Percentiles rank a stretch among this genome's conserved stretches.
These are phyloP conservation scores for Backusella circina DNA, from an alignment of 192 early-diverging fungal genomes.

Conservation along the genomic window DNA sequence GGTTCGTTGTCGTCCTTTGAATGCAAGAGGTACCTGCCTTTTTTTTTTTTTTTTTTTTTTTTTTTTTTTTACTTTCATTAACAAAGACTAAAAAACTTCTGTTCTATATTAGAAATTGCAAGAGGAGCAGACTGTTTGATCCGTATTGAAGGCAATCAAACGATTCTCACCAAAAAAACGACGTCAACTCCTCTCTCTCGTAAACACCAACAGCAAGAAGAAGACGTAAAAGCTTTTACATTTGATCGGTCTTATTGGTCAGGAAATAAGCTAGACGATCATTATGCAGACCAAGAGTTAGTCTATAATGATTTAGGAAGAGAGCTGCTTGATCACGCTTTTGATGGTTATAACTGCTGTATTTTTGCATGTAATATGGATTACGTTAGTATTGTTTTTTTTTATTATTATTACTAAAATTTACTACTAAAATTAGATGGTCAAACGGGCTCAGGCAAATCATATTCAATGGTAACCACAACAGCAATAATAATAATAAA, in stretches of 20 bases:
- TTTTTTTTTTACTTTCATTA: neutral
- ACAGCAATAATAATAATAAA: neutral
- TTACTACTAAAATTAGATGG: slow-evolving; percentile 47
- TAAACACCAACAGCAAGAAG: neutral
- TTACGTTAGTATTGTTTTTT: neutral
- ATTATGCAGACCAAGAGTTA: slow-evolving; percentile 67
- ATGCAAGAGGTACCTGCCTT: slow-evolving; percentile 53
- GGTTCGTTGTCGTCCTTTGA: slow-evolving; percentile 74
- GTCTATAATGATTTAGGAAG: slow-evolving; percentile 76
- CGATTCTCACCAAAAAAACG: slow-evolving; percentile 42
- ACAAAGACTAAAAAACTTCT: neutral
- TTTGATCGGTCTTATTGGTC: slow-evolving; percentile 93
- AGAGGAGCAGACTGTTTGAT: slow-evolving; percentile 63
- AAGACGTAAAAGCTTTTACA: slow-evolving; percentile 61
- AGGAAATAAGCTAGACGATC: slow-evolving; percentile 48
- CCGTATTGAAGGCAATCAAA: slow-evolving; percentile 65
- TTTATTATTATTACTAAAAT: neutral
- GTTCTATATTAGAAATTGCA: slow-evolving; percentile 49
- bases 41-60: neutral
- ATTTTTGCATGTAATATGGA: slow-evolving; percentile 77
- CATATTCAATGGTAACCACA: slow-evolving; percentile 56
- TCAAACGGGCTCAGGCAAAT: slow-evolving; percentile 75
- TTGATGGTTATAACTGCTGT: slow-evolving; percentile 89
- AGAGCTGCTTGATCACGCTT: slow-evolving; percentile 80
- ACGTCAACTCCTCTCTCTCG: neutral